Evolutionary conservation across 176 grass and related monocot species (phyloP).

Genomic region (Tillandsia leiboldiana): DNA sequence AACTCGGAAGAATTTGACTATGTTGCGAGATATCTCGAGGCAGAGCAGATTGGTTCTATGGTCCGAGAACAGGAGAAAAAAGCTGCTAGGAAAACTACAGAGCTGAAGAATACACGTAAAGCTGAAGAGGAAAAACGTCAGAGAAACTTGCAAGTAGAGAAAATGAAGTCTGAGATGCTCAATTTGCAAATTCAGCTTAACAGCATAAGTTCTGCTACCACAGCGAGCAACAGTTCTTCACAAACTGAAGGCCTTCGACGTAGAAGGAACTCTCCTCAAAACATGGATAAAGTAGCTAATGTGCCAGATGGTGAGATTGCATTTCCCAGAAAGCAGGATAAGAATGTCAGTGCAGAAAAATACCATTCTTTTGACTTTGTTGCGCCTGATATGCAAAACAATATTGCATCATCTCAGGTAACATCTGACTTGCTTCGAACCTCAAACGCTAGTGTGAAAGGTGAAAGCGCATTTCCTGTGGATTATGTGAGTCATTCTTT

Average conservation of each 20-base stretch:
- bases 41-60: slow-evolving; percentile 95
- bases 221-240: slow-evolving; percentile 32
- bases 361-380: slow-evolving; percentile 52
- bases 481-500: slow-evolving; percentile 48
- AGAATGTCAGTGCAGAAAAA: slow-evolving; percentile 32
- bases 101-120: slow-evolving; percentile 71
- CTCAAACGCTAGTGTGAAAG: slow-evolving; percentile 40
- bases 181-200: slow-evolving; percentile 92
- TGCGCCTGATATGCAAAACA: slow-evolving; percentile 37
- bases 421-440: slow-evolving; percentile 29
- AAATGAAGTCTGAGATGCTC: slow-evolving; percentile 95
- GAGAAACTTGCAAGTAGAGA: slow-evolving; percentile 86
- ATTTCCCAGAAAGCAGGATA: slow-evolving; percentile 34
- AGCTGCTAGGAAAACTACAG: slow-evolving; percentile 78
- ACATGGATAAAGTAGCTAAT: slow-evolving; percentile 13
- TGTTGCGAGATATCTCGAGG: slow-evolving; percentile 91
- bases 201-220: slow-evolving; percentile 56
- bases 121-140: slow-evolving; percentile 81
- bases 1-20: slow-evolving; percentile 83
- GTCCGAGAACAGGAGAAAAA: slow-evolving; percentile 91
- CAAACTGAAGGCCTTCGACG: slow-evolving; percentile 53
- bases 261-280: slow-evolving; percentile 39
- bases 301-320: slow-evolving; percentile 31
- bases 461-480: slow-evolving; percentile 35
- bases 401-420: slow-evolving; percentile 21